Evolutionary conservation across 768 basidiomycete genomes (phyloP).

Genomic region (Mycena rebaudengoi): DNA sequence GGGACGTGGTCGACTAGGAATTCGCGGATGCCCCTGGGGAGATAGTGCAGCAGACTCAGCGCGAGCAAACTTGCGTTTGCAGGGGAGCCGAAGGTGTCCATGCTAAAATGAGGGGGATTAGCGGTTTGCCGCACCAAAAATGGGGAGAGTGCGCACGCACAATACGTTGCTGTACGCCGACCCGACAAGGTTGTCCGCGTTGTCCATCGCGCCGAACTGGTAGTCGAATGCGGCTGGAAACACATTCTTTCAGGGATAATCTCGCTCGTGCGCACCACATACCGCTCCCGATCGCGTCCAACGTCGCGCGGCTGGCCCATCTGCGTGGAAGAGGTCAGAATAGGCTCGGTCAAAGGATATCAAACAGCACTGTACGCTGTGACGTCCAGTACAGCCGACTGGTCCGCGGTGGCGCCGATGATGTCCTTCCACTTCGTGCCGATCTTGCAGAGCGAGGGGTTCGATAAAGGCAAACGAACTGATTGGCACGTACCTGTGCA

Average conservation of each 20-base stretch:
- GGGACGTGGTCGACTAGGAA: conserved; percentile 43
- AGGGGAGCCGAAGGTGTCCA: conserved; percentile 41
- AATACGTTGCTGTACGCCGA: conserved; percentile 46
- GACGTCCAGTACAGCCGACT: conserved; percentile 43
- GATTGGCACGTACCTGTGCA: conserved; percentile 28
- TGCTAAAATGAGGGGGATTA: conserved; percentile 24
- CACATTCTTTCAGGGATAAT: neutral
- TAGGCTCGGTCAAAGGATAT: conserved; percentile 13
- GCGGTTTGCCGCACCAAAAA: neutral
- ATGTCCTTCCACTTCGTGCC: conserved; percentile 49
- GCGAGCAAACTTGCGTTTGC: conserved; percentile 41
- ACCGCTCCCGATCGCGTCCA: conserved; percentile 64
- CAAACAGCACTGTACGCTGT: conserved; percentile 26
- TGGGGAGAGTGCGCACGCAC: conserved; percentile 44
- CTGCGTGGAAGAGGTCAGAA: conserved; percentile 14
- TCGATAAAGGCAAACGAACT: conserved; percentile 11
- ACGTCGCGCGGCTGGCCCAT: conserved; percentile 54
- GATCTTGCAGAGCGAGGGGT: conserved; percentile 36
- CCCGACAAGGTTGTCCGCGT: conserved; percentile 46
- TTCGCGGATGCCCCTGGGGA: conserved; percentile 43
- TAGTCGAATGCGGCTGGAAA: conserved; percentile 58
- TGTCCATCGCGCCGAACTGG: conserved; percentile 50
- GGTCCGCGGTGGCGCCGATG: conserved; percentile 36
- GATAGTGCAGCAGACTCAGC: conserved; percentile 38
- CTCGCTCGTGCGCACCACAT: neutral